A percentile compares a stretch with the other conserved stretches of the same genome.
phyloP scores from a whole-genome alignment of 768 basidiomycete genomes.

The Rhodotorula taiwanensis region DNA sequence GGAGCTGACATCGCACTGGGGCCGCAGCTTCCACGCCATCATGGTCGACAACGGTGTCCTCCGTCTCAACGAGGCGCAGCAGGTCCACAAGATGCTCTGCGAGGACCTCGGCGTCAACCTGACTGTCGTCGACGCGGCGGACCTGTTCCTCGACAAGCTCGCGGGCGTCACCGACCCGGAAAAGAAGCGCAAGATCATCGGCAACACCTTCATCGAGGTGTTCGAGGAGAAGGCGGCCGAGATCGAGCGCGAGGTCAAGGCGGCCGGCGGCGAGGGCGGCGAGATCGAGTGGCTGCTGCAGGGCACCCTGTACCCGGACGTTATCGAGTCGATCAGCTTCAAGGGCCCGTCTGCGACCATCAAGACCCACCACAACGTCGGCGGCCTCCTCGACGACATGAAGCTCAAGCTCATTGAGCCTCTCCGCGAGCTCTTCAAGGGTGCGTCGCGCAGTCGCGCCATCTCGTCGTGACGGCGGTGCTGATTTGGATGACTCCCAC shows the following conservation, averaged over 20 bases:
- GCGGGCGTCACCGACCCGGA: constrained; percentile 92
- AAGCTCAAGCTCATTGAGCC: constrained; percentile 98
- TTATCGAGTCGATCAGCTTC: constrained; percentile 98
- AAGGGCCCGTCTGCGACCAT: constrained; percentile 98
- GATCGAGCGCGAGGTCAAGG: constrained; percentile 48
- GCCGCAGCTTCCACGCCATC: constrained; percentile 91
- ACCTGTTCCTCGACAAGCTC: constrained; percentile 81
- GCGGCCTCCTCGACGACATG: constrained; percentile 92
- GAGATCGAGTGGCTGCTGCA: constrained; percentile 97
- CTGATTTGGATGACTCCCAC: not conserved
- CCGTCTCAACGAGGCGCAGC: constrained; percentile 77
- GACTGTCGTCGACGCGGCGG: constrained; percentile 90
- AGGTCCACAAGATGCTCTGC: constrained; percentile 89
- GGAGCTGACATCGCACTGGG: not conserved
- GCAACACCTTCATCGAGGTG: constrained; percentile 96
- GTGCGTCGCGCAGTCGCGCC: constrained; percentile 48
- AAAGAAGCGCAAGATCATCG: constrained; percentile 93
- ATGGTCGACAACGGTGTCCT: constrained; percentile 99
- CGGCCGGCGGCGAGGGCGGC: constrained; percentile 51
- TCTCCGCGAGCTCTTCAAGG: constrained; percentile 94
- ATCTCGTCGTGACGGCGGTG: not conserved
- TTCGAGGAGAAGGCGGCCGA: constrained; percentile 91
- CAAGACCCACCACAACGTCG: constrained; percentile 99
- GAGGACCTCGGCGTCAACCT: constrained; percentile 91
- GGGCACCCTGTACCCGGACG: constrained; percentile 96